These are phyloP conservation scores for Vigna hirtella DNA, from an alignment of 306 rosid genomes.

Conservation along the genomic window DNA sequence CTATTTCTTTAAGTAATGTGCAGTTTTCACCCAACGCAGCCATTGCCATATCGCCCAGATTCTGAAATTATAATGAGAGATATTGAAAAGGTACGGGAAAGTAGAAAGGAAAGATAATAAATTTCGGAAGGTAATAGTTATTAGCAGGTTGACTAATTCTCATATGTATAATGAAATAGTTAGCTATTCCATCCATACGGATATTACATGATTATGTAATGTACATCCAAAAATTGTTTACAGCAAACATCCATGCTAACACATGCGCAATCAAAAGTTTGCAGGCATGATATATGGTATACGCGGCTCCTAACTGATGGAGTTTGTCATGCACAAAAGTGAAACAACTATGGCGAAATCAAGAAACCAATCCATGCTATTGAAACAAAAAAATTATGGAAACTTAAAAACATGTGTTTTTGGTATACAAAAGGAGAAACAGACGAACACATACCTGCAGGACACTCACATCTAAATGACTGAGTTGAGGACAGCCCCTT, in stretches of 20 bases:
- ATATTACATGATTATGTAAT: background rate
- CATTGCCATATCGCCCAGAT: constrained; percentile 83
- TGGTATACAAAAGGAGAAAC: background rate
- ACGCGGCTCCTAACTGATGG: background rate
- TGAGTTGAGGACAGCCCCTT: constrained; percentile 76
- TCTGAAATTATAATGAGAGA: constrained; percentile 49
- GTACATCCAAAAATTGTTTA: background rate
- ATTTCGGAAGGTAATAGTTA: background rate
- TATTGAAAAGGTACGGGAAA: constrained; percentile 10
- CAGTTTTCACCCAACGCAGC: constrained; percentile 79
- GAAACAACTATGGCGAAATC: background rate
- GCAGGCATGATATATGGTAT: background rate
- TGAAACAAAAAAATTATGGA: background rate
- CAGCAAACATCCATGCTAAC: background rate
- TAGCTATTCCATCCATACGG: background rate
- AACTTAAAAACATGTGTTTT: background rate
- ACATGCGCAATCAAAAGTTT: background rate
- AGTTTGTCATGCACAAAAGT: background rate
- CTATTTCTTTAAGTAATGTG: constrained; percentile 67
- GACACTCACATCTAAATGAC: constrained; percentile 74
- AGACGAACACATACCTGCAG: constrained; percentile 63
- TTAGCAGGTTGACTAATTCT: background rate
- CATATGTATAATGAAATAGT: constrained; percentile 3
- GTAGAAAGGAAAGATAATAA: background rate
- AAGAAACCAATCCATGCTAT: background rate